phyloP scores from a whole-genome alignment of 1,284 basidiomycete species.

The Ganoderma multipileum region DNA sequence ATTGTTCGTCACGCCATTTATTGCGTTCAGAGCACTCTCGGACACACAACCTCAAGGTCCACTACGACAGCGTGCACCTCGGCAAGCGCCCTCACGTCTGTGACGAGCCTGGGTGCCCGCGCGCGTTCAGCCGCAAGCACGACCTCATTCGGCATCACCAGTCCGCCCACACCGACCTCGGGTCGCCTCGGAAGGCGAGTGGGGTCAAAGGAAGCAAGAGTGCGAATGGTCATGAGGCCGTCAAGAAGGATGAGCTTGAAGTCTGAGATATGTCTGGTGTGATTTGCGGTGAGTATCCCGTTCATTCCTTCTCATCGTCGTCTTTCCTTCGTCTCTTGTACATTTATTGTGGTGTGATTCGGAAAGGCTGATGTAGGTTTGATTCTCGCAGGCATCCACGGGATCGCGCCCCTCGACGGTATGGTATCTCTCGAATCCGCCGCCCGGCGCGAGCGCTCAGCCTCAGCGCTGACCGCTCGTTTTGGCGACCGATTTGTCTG shows the following conservation, averaged over 20 bases:
- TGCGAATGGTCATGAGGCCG: neutral
- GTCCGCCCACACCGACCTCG: constrained; percentile 19
- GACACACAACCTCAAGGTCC: constrained; percentile 22
- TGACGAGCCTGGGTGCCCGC: neutral
- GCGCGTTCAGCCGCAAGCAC: constrained; percentile 22
- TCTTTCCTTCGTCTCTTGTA: neutral
- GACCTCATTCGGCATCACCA: constrained; percentile 20
- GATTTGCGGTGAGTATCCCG: constrained; percentile 16
- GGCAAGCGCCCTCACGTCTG: constrained; percentile 13
- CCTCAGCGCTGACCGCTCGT: neutral
- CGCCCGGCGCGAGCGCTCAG: constrained; percentile 10
- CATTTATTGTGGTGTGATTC: neutral
- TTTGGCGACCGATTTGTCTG: neutral
- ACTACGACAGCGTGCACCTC: constrained; percentile 19
- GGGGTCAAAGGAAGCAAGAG: neutral
- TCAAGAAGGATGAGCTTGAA: neutral
- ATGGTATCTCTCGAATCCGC: constrained; percentile 14
- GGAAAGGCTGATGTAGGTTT: neutral
- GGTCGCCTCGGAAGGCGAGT: constrained; percentile 21
- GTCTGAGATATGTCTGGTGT: neutral
- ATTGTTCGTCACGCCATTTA: too few species aligned
- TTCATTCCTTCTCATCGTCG: neutral
- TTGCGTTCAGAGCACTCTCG: constrained; percentile 12
- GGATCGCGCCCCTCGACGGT: constrained; percentile 4
- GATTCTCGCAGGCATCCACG: neutral